Evolutionary conservation across 23 red algal genomes (phyloP).

Genomic region (Chondrus crispus): DNA sequence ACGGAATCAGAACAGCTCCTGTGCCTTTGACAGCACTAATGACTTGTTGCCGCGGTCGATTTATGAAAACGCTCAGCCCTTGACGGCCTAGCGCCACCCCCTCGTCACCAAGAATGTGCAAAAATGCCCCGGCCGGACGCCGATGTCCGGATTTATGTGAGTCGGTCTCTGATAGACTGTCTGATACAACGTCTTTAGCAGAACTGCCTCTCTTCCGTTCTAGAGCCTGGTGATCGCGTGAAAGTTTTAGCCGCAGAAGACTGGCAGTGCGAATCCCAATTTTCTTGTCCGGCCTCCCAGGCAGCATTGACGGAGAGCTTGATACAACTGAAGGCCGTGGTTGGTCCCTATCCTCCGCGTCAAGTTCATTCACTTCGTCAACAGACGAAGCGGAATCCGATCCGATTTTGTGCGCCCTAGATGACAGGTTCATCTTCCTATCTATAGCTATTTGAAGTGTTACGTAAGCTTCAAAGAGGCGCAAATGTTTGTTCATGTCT

Average conservation of each 20-base stretch:
- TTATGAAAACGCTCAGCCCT: constrained; percentile 57
- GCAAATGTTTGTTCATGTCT: constrained; percentile 72
- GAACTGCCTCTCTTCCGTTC: background rate
- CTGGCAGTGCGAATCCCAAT: background rate
- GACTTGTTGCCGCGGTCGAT: constrained; percentile 58
- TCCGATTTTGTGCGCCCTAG: background rate
- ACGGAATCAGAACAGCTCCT: constrained; percentile 53
- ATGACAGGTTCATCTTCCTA: constrained; percentile 61
- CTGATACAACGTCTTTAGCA: constrained; percentile 21
- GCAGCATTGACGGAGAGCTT: background rate
- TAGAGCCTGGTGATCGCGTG: background rate
- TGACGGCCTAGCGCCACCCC: constrained; percentile 54
- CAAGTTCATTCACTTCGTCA: background rate
- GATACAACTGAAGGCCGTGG: too few species aligned
- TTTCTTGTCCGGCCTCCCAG: background rate
- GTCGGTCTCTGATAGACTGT: constrained; percentile 15
- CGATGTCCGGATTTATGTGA: background rate
- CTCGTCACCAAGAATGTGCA: constrained; percentile 63
- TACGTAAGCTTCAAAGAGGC: constrained; percentile 76
- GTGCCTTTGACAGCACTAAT: constrained; percentile 68
- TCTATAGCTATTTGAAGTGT: constrained; percentile 58
- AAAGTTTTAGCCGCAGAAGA: background rate
- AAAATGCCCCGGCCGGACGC: constrained; percentile 62
- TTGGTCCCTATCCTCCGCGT: too few species aligned
- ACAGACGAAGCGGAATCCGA: background rate